Evolutionary conservation across 192 early-diverging fungal species (phyloP).

Genomic region (Linnemannia schmuckeri): DNA sequence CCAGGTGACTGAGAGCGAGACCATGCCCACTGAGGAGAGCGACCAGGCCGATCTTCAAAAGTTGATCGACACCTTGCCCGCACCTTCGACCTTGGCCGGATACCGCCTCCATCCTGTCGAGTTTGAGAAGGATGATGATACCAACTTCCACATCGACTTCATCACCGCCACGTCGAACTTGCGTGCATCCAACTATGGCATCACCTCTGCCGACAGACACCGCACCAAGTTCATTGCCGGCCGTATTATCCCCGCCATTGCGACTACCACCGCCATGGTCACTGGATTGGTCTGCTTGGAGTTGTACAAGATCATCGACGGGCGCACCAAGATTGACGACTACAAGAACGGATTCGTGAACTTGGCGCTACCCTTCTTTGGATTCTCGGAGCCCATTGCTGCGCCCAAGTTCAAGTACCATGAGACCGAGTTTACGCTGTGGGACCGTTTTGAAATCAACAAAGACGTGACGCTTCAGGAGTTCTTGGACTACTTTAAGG

Average conservation of each 20-base stretch:
- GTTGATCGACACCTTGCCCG: conserved; percentile 78
- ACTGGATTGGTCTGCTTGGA: conserved; percentile 98
- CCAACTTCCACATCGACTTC: conserved; percentile 99
- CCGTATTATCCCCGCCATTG: conserved; percentile 93
- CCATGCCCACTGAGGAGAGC: conserved; percentile 59
- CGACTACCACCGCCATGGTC: conserved; percentile 95
- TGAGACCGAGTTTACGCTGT: conserved; percentile 88
- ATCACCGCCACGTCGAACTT: conserved; percentile 98
- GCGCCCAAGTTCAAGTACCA: conserved; percentile 91
- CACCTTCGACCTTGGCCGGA: conserved; percentile 83
- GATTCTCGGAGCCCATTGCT: conserved; percentile 98
- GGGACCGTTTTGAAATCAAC: conserved; percentile 95
- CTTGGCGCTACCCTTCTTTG: conserved; percentile 98
- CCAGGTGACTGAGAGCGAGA: conserved; percentile 93
- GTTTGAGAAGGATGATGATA: conserved; percentile 99
- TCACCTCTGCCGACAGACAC: conserved; percentile 79
- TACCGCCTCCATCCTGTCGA: conserved; percentile 91
- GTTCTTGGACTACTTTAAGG: conserved; percentile 88
- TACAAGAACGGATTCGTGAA: conserved; percentile 99
- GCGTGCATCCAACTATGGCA: conserved; percentile 87
- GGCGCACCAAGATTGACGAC: conserved; percentile 86
- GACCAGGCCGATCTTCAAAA: conserved; percentile 74
- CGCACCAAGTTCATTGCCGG: conserved; percentile 92
- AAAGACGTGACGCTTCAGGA: conserved; percentile 90
- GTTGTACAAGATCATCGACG: conserved; percentile 94